A percentile compares a stretch with the other conserved stretches of the same genome.
Conservation (phyloP, 352 stramenopile species). For the Pythium aquatile region DNA sequence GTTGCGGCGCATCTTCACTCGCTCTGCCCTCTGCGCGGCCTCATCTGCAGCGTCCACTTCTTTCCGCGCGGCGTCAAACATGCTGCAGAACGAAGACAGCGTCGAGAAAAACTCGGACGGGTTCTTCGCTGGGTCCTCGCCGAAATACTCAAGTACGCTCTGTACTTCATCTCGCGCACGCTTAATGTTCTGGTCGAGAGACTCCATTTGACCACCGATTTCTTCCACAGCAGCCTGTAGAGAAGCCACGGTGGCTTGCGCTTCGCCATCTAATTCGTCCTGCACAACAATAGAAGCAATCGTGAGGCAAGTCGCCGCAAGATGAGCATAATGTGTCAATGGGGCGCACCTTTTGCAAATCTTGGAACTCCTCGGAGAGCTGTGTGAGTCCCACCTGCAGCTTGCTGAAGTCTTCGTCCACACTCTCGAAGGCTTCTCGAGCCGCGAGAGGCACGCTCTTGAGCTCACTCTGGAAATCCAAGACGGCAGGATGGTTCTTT, state of each 20-base stretch:
- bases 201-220: slow-evolving; percentile 49
- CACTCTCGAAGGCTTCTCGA: slow-evolving; percentile 71
- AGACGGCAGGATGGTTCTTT: slow-evolving; percentile 91
- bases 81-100: slow-evolving; percentile 75
- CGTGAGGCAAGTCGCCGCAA: too few relatives aligned
- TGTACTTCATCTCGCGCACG: slow-evolving; percentile 52
- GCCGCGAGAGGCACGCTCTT: slow-evolving; percentile 78
- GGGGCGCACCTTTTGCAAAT: slow-evolving; percentile 41
- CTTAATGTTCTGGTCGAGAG: slow-evolving; percentile 37
- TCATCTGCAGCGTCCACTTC: slow-evolving; percentile 74
- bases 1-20: slow-evolving; percentile 52
- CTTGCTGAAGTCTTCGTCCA: slow-evolving; percentile 64
- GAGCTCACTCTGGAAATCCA: slow-evolving; percentile 93
- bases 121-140: slow-evolving; percentile 74
- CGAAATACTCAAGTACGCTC: slow-evolving; percentile 86
- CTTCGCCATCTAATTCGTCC: slow-evolving; percentile 8
- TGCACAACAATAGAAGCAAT: neutral
- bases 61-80: slow-evolving; percentile 65
- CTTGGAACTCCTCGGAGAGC: slow-evolving; percentile 44
- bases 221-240: slow-evolving; percentile 36
- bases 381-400: slow-evolving; percentile 49
- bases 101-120: slow-evolving; percentile 78
- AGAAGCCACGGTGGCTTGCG: slow-evolving; percentile 23
- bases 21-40: slow-evolving; percentile 48
- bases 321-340: too few relatives aligned